Evolutionary conservation across 2,329 filamentous ascomycete species (phyloP).

Genomic region (Pyrenophora tritici-repentis): DNA sequence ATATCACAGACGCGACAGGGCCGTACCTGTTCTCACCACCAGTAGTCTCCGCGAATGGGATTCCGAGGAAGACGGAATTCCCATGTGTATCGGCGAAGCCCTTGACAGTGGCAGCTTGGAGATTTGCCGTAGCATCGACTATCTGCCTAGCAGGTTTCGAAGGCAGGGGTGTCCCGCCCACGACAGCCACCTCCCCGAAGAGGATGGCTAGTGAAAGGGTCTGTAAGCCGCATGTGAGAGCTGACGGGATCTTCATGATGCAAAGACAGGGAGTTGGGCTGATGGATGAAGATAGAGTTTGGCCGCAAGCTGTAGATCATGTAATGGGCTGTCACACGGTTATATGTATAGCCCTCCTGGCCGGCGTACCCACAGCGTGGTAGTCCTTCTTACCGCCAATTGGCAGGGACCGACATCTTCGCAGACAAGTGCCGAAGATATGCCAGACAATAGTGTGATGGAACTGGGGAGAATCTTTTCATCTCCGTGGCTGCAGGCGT

Average conservation of each 20-base stretch:
- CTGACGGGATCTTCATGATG: conserved; percentile 16
- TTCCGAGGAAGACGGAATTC: conserved; percentile 30
- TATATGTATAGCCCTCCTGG: conserved; percentile 14
- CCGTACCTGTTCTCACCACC: conserved; percentile 30
- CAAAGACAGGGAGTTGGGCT: conserved; percentile 3
- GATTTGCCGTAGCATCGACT: conserved; percentile 13
- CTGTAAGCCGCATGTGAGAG: conserved; percentile 6
- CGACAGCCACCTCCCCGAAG: conserved; percentile 7
- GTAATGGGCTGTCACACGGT: conserved; percentile 7
- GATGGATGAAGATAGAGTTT: conserved; percentile 10
- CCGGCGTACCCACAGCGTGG: conserved; percentile 1
- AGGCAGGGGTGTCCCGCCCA: conserved; percentile 13
- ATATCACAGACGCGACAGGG: not conserved
- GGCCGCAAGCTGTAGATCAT: conserved; percentile 10
- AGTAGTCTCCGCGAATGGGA: conserved; percentile 32
- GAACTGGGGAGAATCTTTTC: conserved; percentile 7
- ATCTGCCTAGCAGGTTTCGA: conserved; percentile 10
- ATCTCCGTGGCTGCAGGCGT: conserved; percentile 16
- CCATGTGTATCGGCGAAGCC: conserved; percentile 25
- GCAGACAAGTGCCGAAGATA: conserved; percentile 9
- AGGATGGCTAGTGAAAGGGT: conserved; percentile 12
- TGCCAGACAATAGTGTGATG: conserved; percentile 10
- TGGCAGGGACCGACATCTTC: not conserved
- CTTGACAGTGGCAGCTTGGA: conserved; percentile 22
- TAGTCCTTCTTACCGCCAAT: conserved; percentile 14